phyloP scores from a whole-genome alignment of 2,329 filamentous ascomycete species.

The Fusarium tuaranense region DNA sequence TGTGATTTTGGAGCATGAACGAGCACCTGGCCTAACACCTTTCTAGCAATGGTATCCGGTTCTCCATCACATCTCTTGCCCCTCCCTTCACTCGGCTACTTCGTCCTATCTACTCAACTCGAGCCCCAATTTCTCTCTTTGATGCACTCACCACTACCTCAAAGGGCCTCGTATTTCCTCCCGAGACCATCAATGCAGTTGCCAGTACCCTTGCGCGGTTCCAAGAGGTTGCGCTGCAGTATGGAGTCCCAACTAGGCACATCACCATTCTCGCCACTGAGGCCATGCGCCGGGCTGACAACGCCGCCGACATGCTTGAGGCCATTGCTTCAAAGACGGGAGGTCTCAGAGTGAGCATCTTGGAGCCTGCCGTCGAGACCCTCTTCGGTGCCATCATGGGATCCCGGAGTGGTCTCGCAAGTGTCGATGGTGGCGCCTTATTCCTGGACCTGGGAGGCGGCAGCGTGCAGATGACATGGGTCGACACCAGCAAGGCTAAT shows the following conservation, averaged over 20 bases:
- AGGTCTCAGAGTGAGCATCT: constrained; percentile 76
- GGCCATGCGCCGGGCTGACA: constrained; percentile 84
- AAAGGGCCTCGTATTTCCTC: constrained; percentile 57
- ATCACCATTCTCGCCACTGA: constrained; percentile 87
- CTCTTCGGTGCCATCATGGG: constrained; percentile 83
- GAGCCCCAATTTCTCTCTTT: constrained; percentile 86
- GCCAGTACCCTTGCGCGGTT: constrained; percentile 76
- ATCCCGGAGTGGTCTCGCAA: constrained; percentile 78
- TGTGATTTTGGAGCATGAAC: not conserved
- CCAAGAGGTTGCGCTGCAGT: constrained; percentile 75
- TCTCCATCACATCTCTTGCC: constrained; percentile 87
- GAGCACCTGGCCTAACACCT: constrained; percentile 6
- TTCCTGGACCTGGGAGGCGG: constrained; percentile 89
- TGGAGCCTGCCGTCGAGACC: constrained; percentile 85
- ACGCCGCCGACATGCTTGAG: constrained; percentile 75
- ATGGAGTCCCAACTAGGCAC: constrained; percentile 73
- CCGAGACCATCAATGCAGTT: constrained; percentile 73
- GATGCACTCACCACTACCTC: constrained; percentile 75
- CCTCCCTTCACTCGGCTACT: constrained; percentile 78
- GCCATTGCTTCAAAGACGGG: constrained; percentile 71
- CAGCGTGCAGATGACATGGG: constrained; percentile 74
- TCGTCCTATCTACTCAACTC: constrained; percentile 81
- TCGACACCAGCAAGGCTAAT: constrained; percentile 59
- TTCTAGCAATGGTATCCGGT: constrained; percentile 88
- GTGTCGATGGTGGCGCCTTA: constrained; percentile 72